phyloP scores from a whole-genome alignment of 2,329 filamentous ascomycete genomes.

The Sclerotinia trifoliorum region DNA sequence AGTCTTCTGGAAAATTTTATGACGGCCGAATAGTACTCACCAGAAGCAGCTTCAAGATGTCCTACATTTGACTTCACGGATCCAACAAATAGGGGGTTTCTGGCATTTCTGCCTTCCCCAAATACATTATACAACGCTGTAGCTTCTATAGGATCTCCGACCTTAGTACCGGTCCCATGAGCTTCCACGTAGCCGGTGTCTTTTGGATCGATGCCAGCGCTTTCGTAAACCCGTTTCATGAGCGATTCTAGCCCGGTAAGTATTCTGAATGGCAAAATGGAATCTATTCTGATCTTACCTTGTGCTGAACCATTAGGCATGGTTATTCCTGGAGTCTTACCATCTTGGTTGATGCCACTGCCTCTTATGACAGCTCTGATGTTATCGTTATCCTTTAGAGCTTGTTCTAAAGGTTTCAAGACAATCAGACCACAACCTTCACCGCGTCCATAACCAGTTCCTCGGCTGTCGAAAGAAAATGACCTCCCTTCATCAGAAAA shows the following conservation, averaged over 20 bases:
- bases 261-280: background rate
- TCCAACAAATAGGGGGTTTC: constrained; percentile 25
- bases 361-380: constrained; percentile 47
- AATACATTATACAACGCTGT: constrained; percentile 34
- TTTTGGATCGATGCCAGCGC: constrained; percentile 21
- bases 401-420: constrained; percentile 58
- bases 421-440: constrained; percentile 60
- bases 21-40: constrained; percentile 18
- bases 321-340: constrained; percentile 55
- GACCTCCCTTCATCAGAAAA: constrained; percentile 36
- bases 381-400: constrained; percentile 57
- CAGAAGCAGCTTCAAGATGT: constrained; percentile 44
- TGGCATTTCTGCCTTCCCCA: constrained; percentile 31
- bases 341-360: constrained; percentile 53
- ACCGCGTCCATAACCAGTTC: constrained; percentile 62
- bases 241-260: constrained; percentile 32
- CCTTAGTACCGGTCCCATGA: constrained; percentile 29
- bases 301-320: constrained; percentile 51
- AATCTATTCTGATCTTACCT: background rate
- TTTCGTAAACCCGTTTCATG: constrained; percentile 31
- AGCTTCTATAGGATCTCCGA: constrained; percentile 26
- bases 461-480: constrained; percentile 55
- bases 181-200: constrained; percentile 28
- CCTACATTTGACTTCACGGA: constrained; percentile 45
- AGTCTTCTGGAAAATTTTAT: background rate